A percentile compares a stretch with the other conserved stretches of the same genome.
These are phyloP conservation scores for Polygonum aviculare DNA, from an alignment of 148 eudicot genomes.

Conservation along the genomic window DNA sequence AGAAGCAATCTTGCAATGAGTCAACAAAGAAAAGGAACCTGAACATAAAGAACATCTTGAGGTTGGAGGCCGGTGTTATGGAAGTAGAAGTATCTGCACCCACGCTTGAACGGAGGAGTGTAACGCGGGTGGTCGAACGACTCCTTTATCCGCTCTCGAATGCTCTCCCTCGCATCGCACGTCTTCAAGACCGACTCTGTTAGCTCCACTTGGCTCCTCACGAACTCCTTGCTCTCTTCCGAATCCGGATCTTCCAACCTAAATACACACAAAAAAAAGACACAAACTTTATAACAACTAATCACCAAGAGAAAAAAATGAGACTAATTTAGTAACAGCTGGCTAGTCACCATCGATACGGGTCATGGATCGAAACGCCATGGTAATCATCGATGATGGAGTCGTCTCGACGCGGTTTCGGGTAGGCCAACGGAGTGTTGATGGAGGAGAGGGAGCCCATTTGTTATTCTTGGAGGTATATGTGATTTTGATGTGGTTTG, in stretches of 20 bases:
- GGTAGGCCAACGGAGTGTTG: slow-evolving; percentile 43
- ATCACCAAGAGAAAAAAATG: background rate
- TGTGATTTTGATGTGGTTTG: background rate
- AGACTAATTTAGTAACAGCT: background rate
- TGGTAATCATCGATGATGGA: slow-evolving; percentile 69
- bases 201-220: slow-evolving; percentile 53
- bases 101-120: slow-evolving; percentile 56
- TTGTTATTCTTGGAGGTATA: background rate
- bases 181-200: slow-evolving; percentile 57
- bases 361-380: slow-evolving; percentile 63
- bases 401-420: slow-evolving; percentile 57
- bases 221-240: slow-evolving; percentile 71
- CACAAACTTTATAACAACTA: background rate
- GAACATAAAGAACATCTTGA: slow-evolving; percentile 61
- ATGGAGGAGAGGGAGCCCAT: slow-evolving; percentile 58
- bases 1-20: too few species aligned
- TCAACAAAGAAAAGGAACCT: slow-evolving; percentile 28
- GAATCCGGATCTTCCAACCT: slow-evolving; percentile 94
- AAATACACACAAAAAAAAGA: background rate
- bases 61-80: slow-evolving; percentile 85
- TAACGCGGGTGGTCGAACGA: slow-evolving; percentile 65
- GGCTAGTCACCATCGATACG: slow-evolving; percentile 64
- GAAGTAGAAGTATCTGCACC: slow-evolving; percentile 61
- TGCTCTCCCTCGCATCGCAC: slow-evolving; percentile 65
- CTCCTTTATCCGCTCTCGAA: slow-evolving; percentile 40